phyloP scores from a whole-genome alignment of 202 grass and related monocot species.

The Schoenoplectus tabernaemontani region DNA sequence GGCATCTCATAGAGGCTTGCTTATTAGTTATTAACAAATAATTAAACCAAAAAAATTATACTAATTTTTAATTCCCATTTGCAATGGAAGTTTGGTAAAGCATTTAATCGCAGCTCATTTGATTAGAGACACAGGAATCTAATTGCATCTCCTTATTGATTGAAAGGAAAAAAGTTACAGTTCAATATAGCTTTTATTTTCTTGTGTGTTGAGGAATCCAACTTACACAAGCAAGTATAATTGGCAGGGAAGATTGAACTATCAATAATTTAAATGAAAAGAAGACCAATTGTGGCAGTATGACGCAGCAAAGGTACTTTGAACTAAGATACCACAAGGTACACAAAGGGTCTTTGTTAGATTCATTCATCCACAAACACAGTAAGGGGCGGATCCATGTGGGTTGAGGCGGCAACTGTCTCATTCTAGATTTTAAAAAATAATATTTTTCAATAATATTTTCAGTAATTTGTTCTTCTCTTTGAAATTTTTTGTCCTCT shows the following conservation, averaged over 20 bases:
- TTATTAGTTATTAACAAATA: not conserved
- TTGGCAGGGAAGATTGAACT: not conserved
- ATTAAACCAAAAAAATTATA: not conserved
- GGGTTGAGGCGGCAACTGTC: too few relatives aligned
- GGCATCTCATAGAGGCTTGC: not conserved
- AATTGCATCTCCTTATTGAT: not conserved
- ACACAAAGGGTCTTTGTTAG: conserved; percentile 6
- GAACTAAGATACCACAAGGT: conserved; percentile 4
- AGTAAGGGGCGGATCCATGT: too few relatives aligned
- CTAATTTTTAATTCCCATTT: not conserved
- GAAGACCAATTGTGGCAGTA: not conserved
- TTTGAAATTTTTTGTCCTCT: too few relatives aligned
- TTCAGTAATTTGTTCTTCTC: too few relatives aligned
- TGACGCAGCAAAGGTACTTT: not conserved
- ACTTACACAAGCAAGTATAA: conserved; percentile 9
- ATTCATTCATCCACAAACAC: not conserved
- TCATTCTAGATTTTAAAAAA: too few relatives aligned
- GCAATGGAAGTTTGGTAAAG: not conserved
- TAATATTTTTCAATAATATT: too few relatives aligned
- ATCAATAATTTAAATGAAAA: conserved; percentile 4
- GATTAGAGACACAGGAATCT: not conserved
- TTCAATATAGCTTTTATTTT: not conserved
- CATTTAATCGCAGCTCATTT: not conserved
- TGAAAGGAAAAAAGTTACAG: not conserved
- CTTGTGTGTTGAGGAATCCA: conserved; percentile 9